These are phyloP conservation scores for Favolaschia claudopus DNA, from an alignment of 768 basidiomycete genomes.

Conservation along the genomic window DNA sequence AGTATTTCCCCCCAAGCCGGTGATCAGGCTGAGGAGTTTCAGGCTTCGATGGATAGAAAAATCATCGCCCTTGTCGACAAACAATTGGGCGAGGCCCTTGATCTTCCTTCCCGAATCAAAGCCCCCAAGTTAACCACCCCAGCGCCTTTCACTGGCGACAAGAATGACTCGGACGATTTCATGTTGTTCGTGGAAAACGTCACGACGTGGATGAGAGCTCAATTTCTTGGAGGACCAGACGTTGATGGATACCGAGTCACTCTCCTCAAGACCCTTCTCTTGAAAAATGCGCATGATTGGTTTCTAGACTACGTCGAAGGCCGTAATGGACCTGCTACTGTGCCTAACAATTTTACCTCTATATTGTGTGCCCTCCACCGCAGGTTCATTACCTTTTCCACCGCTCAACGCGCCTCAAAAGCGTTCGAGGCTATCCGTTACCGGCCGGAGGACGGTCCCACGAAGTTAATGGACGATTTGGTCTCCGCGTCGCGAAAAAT, in stretches of 20 bases:
- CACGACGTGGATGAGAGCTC: not conserved
- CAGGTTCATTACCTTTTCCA: not conserved
- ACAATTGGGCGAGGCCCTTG: not conserved
- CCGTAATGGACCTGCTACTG: not conserved
- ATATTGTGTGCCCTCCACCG: not conserved
- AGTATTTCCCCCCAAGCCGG: too few species aligned
- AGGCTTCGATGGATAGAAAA: not conserved
- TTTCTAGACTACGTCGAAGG: not conserved
- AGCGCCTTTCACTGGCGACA: not conserved
- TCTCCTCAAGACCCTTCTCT: not conserved
- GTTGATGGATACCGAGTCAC: not conserved
- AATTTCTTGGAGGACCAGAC: not conserved
- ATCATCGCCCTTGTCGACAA: not conserved
- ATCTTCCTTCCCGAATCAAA: not conserved
- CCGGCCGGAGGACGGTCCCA: not conserved
- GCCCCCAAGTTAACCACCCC: not conserved
- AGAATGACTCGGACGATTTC: not conserved
- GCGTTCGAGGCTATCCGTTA: not conserved
- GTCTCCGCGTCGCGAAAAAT: not conserved
- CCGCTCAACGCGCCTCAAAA: not conserved
- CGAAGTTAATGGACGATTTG: not conserved
- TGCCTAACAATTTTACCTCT: not conserved
- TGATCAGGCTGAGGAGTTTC: not conserved
- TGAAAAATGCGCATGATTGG: not conserved
- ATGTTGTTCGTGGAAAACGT: not conserved